Evolutionary conservation across 805 yeast genomes (phyloP), one percentile per base, ranked within the genome.

Genomic region (Clavispora asparagi): DNA sequence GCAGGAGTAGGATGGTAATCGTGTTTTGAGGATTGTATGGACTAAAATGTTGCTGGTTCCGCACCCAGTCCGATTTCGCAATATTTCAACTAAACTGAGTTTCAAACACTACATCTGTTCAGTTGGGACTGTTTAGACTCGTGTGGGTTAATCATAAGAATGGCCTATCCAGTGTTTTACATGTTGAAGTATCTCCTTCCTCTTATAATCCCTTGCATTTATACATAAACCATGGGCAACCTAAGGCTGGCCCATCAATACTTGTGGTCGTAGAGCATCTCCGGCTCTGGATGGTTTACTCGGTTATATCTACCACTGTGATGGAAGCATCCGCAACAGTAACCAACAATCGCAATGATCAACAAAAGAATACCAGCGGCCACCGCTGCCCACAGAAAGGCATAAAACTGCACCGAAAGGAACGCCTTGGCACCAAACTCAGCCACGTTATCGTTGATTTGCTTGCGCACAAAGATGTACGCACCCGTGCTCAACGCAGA

Each of bases 401-500:
- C 89, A 44, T 79, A 75, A 53, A 76, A 83, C 42, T 66, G 63
- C 16, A 67, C 65, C 30, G 79, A 77, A 42, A 87, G 57, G 32
- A 61, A 59, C 2, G 87, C 77, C 33, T 63, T 60, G 41, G 83
- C 73, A 13, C 95, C 95, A 54, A 70, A 81, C 2, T 61, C 60
- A 2, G 57, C 60, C 11, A 65, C 63, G 30, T 68, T 65, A 30
- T 78, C 65, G 55, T 83, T 79, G 67, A 87, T 71, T 44, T 76
- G 68, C 11, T 68, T 64, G 48, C 74, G 64, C 49, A 83, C 71
- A 45, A 71, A 71, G 6, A 67, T 46, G 66, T 69, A 84, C n/a
- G 77, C 68, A 14, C 83, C 94, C 0, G 92, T 85, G 27, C 85
- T 71, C 19, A 83, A 66, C 13, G 74, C 87, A 27, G 81, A 14